Base-by-base conservation (phyloP, 257 asterid species). In the Coffea canephora region DNA sequence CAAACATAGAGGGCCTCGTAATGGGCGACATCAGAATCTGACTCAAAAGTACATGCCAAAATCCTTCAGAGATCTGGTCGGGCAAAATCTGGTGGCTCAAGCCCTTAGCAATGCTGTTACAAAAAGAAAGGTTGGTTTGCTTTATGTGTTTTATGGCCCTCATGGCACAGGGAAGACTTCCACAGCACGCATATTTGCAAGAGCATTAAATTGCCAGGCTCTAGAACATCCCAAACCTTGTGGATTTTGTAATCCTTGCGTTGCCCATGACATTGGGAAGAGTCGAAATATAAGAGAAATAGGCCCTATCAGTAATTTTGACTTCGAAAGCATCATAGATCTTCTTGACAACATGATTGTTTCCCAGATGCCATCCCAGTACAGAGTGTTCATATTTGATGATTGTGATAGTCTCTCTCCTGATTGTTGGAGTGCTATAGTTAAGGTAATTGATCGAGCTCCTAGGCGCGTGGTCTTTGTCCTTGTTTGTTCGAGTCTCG, bases 161-260 rank as follows among this genome's bases (percentile, higher is more conserved):
- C 91, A 87, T 76, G 98, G 98, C 82, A 94, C 97, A 46, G 97
- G 97, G 57, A 94, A 94, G 88, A 93, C 97, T 54, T 83, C 95
- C 6, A 87, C 93, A 80, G 98, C 97, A 3, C 94, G 93, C 43
- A 89, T 93, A 82, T 94, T 94, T 84, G 89, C 97, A 57, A 82
- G 93, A 85, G 97, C 96, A 65, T 86, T 94, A 78, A 91, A 87
- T 86, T 93, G 98, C 91, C 92, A 74, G 72, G 90, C 97, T 61
- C 78, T 68, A 45, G 94, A 94, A 81, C 88, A 89, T 73, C 85
- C 94, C 15, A 94, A 83, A 77, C 98, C 98, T 69, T 94, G 97
- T 79, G 94, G 98, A 27, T 72, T 81, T 82, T 94, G 98, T 87
- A 87, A 85, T 85, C 83, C 93, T 79, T 94, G 98, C 78, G 64